Evolutionary conservation across 345 rosid species (phyloP).

Genomic region (Dimocarpus longan): DNA sequence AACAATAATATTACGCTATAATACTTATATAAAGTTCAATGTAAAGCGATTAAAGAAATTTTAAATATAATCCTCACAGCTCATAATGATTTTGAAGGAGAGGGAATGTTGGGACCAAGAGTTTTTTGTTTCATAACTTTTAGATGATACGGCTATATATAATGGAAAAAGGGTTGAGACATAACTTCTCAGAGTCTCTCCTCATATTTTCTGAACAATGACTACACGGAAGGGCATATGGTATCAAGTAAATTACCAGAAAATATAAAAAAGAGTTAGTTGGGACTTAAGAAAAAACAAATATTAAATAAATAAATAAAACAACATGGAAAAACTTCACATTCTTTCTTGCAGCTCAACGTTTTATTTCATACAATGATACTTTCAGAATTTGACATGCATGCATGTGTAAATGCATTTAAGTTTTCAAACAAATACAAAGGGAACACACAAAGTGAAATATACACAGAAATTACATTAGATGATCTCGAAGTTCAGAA

Average conservation of each 20-base stretch:
- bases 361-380: not conserved
- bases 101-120: not conserved
- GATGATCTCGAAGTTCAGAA: no score
- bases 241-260: not conserved
- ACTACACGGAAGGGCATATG: not conserved
- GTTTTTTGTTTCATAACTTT: not conserved
- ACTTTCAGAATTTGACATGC: not conserved
- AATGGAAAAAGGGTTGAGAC: not conserved
- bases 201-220: not conserved
- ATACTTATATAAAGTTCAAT: not conserved
- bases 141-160: no score
- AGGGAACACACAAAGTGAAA: no score
- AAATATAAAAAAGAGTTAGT: not conserved
- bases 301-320: no score
- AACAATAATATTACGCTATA: not conserved
- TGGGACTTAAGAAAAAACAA: not conserved
- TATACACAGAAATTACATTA: no score
- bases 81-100: not conserved
- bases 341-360: not conserved
- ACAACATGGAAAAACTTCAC: not conserved
- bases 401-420: not conserved
- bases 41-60: no score
- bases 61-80: not conserved
- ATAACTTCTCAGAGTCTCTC: not conserved
- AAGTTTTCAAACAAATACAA: no score